Percentiles rank a stretch among this genome's conserved stretches.
These are phyloP conservation scores for Kwoniella shandongensis DNA, from an alignment of 768 basidiomycete genomes.

Conservation along the genomic window DNA sequence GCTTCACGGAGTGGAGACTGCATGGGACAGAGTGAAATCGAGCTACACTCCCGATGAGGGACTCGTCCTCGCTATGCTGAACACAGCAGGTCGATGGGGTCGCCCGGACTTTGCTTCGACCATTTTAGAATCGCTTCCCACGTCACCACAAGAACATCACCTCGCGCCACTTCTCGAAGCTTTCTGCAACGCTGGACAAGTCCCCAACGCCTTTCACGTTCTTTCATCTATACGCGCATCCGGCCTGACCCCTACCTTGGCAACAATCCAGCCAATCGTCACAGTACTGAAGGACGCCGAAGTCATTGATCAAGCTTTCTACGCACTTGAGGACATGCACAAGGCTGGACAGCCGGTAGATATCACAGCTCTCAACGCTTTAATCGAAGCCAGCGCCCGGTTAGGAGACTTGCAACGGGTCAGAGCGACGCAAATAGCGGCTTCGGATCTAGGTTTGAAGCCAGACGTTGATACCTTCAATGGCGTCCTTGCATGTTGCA, in stretches of 20 bases:
- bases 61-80: slow-evolving; percentile 66
- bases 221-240: slow-evolving; percentile 63
- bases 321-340: slow-evolving; percentile 63
- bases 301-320: slow-evolving; percentile 66
- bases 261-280: slow-evolving; percentile 63
- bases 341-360: slow-evolving; percentile 61
- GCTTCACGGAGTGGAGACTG: slow-evolving; percentile 66
- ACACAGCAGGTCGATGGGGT: slow-evolving; percentile 73
- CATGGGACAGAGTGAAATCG: slow-evolving; percentile 65
- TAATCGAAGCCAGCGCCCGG: slow-evolving; percentile 65
- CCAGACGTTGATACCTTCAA: slow-evolving; percentile 71
- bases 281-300: slow-evolving; percentile 59
- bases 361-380: slow-evolving; percentile 63
- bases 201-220: slow-evolving; percentile 66
- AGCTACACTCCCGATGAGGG: slow-evolving; percentile 72
- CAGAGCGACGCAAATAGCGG: slow-evolving; percentile 70
- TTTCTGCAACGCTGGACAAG: slow-evolving; percentile 61
- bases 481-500: slow-evolving; percentile 66
- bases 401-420: slow-evolving; percentile 73
- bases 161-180: slow-evolving; percentile 76
- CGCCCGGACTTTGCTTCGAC: slow-evolving; percentile 68
- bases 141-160: slow-evolving; percentile 67
- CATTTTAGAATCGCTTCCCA: slow-evolving; percentile 63
- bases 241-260: slow-evolving; percentile 58
- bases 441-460: slow-evolving; percentile 60